A percentile compares a stretch with the other conserved stretches of the same genome.
phyloP scores from a whole-genome alignment of 805 yeast genomes.

The Lachancea lanzarotensis region DNA sequence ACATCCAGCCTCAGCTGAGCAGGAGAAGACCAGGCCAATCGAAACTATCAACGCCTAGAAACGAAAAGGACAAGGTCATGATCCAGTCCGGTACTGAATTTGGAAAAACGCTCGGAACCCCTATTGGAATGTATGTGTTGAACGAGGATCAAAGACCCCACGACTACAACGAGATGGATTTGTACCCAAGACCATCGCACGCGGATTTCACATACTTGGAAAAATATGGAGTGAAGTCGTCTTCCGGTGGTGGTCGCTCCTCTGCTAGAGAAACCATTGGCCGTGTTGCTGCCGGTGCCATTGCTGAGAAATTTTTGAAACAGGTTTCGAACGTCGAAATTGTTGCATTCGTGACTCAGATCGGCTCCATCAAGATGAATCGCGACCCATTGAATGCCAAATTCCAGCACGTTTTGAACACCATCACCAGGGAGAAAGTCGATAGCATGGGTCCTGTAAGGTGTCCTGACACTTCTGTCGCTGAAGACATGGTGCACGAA shows the following conservation, averaged over 20 bases:
- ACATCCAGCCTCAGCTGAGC: slow-evolving; percentile 90
- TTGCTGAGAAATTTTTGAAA: slow-evolving; percentile 84
- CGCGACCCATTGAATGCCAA: slow-evolving; percentile 59
- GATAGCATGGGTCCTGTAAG: slow-evolving; percentile 87
- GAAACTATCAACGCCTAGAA: slow-evolving; percentile 86
- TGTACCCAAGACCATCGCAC: slow-evolving; percentile 95
- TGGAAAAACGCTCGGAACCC: slow-evolving; percentile 89
- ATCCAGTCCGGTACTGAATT: slow-evolving; percentile 93
- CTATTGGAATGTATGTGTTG: slow-evolving; percentile 86
- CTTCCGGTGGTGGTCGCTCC: slow-evolving; percentile 96
- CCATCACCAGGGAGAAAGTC: slow-evolving; percentile 80
- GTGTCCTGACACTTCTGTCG: slow-evolving; percentile 74
- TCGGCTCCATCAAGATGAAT: slow-evolving; percentile 73
- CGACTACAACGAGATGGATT: slow-evolving; percentile 91
- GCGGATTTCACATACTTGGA: slow-evolving; percentile 91
- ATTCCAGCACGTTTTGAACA: slow-evolving; percentile 61
- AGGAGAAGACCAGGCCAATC: slow-evolving; percentile 98
- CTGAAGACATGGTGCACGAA: slow-evolving; percentile 74
- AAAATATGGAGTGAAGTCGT: slow-evolving; percentile 89
- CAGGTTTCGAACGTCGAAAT: slow-evolving; percentile 81
- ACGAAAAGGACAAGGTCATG: slow-evolving; percentile 87
- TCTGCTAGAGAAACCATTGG: slow-evolving; percentile 98
- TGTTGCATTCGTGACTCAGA: slow-evolving; percentile 93
- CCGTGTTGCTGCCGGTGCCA: slow-evolving; percentile 97
- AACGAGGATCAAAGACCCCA: slow-evolving; percentile 97